A percentile compares a stretch with the other conserved stretches of the same genome.
Evolutionary conservation across 2,329 filamentous ascomycete species (phyloP).

Genomic region (Penicillium sp.): DNA sequence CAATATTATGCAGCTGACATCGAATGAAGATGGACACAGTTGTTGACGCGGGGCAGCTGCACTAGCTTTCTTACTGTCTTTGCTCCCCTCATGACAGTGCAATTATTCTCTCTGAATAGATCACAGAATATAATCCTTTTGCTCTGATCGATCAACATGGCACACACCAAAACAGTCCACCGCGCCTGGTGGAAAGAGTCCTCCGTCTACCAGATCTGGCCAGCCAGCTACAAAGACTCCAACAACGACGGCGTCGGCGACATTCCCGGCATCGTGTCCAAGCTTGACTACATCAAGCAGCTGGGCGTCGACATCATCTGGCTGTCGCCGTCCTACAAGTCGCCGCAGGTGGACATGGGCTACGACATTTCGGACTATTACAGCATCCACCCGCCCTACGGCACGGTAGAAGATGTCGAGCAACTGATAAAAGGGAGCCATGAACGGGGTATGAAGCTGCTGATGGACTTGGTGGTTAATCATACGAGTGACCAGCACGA

Average conservation of each 20-base stretch:
- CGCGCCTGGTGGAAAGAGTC: conserved; percentile 38
- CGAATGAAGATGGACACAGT: not conserved
- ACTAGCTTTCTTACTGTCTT: not conserved
- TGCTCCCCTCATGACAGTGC: too few relatives aligned
- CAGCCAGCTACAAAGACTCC: conserved; percentile 31
- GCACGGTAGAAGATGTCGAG: conserved; percentile 45
- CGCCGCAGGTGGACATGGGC: conserved; percentile 49
- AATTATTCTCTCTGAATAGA: not conserved
- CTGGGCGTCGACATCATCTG: conserved; percentile 31
- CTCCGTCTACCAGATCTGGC: conserved; percentile 29
- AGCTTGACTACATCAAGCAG: conserved; percentile 27
- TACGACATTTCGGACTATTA: conserved; percentile 56
- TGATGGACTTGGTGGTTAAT: conserved; percentile 48
- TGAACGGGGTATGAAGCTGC: conserved; percentile 45
- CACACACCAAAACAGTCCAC: conserved; percentile 18
- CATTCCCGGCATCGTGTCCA: conserved; percentile 27
- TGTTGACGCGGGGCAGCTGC: not conserved
- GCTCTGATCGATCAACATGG: not conserved
- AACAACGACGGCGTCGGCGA: conserved; percentile 34
- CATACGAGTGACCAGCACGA: conserved; percentile 32
- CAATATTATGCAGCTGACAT: not conserved
- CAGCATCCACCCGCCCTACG: conserved; percentile 46
- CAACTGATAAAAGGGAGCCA: conserved; percentile 41
- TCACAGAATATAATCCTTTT: not conserved
- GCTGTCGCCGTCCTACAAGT: conserved; percentile 47